Evolutionary conservation across 305 asterid species (phyloP).

Genomic region (Solanum hybrid): DNA sequence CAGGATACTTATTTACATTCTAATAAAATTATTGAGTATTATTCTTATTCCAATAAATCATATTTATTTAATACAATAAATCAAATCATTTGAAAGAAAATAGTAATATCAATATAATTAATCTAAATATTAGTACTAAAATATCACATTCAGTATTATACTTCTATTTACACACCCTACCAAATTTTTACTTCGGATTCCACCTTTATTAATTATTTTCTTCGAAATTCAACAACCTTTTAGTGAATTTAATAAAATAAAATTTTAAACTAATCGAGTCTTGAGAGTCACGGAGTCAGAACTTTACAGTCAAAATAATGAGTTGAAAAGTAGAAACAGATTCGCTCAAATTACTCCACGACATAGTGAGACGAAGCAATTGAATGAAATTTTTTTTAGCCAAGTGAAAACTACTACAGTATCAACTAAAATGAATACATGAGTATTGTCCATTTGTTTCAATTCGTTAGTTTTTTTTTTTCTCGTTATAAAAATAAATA

Average conservation of each 20-base stretch:
- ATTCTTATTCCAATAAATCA: neutral
- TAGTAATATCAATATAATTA: neutral
- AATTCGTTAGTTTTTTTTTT: neutral
- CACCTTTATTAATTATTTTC: neutral
- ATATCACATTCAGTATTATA: neutral
- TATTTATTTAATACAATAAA: neutral
- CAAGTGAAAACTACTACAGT: neutral
- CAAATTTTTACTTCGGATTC: slow-evolving; percentile 12
- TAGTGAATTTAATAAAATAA: neutral
- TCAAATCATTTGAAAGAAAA: neutral
- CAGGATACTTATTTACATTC: neutral
- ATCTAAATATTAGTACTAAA: neutral
- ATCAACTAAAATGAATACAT: neutral
- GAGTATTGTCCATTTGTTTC: neutral
- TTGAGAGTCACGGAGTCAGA: neutral
- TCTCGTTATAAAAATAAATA: neutral
- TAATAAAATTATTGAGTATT: neutral
- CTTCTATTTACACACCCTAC: neutral
- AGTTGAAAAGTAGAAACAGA: neutral
- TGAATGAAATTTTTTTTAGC: neutral
- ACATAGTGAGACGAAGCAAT: neutral
- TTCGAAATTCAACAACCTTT: neutral
- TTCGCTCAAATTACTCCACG: neutral
- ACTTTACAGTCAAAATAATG: neutral
- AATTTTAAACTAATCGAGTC: neutral